These are phyloP conservation scores for Raphidocelis subcapitata DNA, from an alignment of 139 green algal species.

Conservation along the genomic window DNA sequence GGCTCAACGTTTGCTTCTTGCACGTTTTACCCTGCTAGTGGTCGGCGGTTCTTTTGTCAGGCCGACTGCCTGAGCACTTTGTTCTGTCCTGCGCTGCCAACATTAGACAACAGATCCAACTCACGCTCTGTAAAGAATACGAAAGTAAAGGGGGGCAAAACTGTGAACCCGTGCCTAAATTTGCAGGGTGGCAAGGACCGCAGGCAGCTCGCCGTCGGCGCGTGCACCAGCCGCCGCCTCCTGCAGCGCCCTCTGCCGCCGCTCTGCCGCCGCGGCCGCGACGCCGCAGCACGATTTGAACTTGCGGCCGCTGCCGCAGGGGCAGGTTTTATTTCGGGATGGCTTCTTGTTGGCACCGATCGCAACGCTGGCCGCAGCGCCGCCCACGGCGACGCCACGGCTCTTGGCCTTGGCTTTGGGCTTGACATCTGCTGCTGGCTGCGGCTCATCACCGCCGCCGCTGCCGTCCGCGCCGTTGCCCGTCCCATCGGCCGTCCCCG, in stretches of 20 bases:
- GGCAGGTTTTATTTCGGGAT: slow-evolving; percentile 36
- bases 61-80: too few species aligned
- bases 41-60: too few species aligned
- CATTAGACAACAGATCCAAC: too few species aligned
- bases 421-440: not conserved
- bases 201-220: not conserved
- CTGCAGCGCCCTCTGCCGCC: not conserved
- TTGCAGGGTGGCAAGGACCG: slow-evolving; percentile 11
- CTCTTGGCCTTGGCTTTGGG: not conserved
- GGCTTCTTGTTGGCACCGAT: too few species aligned
- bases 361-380: not conserved
- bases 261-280: slow-evolving; percentile 6
- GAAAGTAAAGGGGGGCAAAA: too few species aligned
- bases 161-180: too few species aligned
- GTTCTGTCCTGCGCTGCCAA: too few species aligned
- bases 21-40: too few species aligned
- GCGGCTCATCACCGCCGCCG: not conserved
- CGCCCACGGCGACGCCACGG: not conserved
- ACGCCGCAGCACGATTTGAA: slow-evolving; percentile 59
- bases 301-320: slow-evolving; percentile 47
- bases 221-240: not conserved
- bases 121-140: too few species aligned
- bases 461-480: slow-evolving; percentile 7
- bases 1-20: too few species aligned
- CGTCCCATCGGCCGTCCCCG: not conserved